phyloP scores from a whole-genome alignment of 2,329 filamentous ascomycete species.

The Pyrenophora seminiperda region DNA sequence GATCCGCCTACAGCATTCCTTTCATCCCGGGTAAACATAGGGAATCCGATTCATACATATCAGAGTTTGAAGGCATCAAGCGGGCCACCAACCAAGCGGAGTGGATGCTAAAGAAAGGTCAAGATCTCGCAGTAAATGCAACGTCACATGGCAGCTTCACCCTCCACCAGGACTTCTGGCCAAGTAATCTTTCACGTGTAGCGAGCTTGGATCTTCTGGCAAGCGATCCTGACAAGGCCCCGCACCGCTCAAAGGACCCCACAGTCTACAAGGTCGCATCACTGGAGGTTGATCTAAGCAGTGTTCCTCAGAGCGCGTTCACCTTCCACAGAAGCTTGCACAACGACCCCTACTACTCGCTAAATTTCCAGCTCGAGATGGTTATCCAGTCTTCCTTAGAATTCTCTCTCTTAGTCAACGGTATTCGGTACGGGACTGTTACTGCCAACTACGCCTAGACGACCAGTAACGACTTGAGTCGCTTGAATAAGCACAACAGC shows the following conservation, averaged over 20 bases:
- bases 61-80: neutral
- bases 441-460: slow-evolving; percentile 16
- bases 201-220: neutral
- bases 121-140: slow-evolving; percentile 12
- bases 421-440: slow-evolving; percentile 20
- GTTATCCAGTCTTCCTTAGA: slow-evolving; percentile 25
- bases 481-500: neutral
- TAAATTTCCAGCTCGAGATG: slow-evolving; percentile 14
- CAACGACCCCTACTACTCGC: neutral
- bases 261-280: slow-evolving; percentile 11
- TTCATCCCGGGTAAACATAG: slow-evolving; percentile 13
- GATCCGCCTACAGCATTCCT: neutral
- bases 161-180: neutral
- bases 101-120: slow-evolving; percentile 24
- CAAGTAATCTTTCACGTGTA: neutral
- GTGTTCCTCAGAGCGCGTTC: slow-evolving; percentile 12
- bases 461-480: neutral
- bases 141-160: neutral
- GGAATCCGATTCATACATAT: slow-evolving; percentile 15
- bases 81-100: slow-evolving; percentile 8
- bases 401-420: slow-evolving; percentile 15
- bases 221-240: slow-evolving; percentile 8
- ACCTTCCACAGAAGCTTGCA: rapidly evolving
- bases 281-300: slow-evolving; percentile 15
- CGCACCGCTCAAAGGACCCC: slow-evolving; percentile 8